Conservation (phyloP, 441 rosid genomes). For the Jatropha podagrica region DNA sequence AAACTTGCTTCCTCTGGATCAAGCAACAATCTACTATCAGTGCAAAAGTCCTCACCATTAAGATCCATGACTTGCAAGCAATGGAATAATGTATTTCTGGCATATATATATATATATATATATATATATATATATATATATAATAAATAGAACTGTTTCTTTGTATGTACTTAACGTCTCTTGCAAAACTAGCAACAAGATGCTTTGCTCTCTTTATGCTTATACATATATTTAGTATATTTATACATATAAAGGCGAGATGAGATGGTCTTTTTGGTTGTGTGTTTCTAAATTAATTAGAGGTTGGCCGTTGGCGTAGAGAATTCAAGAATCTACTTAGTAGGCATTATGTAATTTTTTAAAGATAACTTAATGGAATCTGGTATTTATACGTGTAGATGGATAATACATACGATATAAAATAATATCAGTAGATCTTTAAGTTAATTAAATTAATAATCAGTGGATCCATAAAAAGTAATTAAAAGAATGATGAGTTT, state of each 20-base stretch:
- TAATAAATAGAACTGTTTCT: not conserved
- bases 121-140: not conserved
- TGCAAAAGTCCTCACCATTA: constrained; percentile 17
- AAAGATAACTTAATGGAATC: not conserved
- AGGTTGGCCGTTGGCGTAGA: not conserved
- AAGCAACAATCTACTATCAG: constrained; percentile 32
- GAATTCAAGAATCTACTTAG: not conserved
- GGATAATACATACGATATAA: too few species aligned
- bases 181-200: not conserved
- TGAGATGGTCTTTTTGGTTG: too few species aligned
- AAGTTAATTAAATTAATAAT: too few species aligned
- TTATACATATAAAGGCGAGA: not conserved
- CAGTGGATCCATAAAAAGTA: not conserved
- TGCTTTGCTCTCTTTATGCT: too few species aligned
- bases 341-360: not conserved
- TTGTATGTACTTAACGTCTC: not conserved
- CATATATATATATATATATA: not conserved
- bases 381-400: too few species aligned
- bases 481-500: too few species aligned
- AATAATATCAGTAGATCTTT: too few species aligned
- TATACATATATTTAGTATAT: too few species aligned
- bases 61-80: constrained; percentile 31
- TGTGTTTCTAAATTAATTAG: not conserved
- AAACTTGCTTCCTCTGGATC: constrained; percentile 53
- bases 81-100: not conserved